Evolutionary conservation across 768 basidiomycete genomes (phyloP).

Genomic region (Tulasnella sp.): DNA sequence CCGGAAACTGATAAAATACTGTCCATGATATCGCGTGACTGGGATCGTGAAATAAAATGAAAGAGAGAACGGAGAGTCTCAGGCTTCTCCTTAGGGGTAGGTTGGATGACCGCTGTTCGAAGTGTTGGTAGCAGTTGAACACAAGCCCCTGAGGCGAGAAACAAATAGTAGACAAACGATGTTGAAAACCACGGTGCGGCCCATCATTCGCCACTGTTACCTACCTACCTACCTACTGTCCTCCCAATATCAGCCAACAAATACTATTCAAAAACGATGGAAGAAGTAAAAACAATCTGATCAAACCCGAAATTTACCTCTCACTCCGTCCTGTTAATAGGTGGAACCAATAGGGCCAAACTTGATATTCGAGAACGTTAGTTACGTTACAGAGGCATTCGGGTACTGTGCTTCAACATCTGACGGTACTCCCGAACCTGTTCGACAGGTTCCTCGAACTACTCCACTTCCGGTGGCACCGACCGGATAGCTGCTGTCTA

Average conservation of each 20-base stretch:
- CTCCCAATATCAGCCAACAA: no score
- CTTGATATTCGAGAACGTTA: no score
- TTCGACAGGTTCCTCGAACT: no score
- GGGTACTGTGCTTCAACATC: no score
- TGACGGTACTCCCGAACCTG: no score
- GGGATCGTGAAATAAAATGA: neutral
- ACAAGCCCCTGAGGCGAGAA: neutral
- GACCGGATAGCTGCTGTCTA: no score
- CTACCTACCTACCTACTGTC: no score
- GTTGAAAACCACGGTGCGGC: neutral
- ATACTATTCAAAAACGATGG: no score
- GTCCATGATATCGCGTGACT: neutral
- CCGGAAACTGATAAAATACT: slow-evolving; percentile 11
- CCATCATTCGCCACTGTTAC: neutral
- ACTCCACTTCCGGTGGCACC: no score
- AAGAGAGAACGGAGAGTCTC: neutral
- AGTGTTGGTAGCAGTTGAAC: neutral
- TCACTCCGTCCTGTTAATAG: neutral
- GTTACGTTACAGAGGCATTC: no score
- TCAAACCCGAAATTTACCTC: no score
- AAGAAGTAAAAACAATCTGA: no score
- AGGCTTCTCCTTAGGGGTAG: neutral
- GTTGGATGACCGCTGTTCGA: neutral
- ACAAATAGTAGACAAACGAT: slow-evolving; percentile 1
- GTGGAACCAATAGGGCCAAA: neutral